Evolutionary conservation across 108 stramenopile species (phyloP).

Genomic region (Fragilaria crotonensis): DNA sequence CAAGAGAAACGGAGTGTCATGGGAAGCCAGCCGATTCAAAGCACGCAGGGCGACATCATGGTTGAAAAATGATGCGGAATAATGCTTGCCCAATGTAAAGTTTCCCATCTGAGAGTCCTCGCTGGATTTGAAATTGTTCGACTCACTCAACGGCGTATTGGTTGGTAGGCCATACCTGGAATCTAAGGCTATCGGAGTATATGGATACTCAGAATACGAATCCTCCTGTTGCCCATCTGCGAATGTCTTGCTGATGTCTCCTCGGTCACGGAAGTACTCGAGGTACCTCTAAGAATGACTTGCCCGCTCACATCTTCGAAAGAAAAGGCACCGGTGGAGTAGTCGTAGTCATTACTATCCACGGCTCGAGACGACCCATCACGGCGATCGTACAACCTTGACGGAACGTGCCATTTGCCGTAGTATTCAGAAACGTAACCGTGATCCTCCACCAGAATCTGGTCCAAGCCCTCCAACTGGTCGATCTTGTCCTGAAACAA

Average conservation of each 20-base stretch:
- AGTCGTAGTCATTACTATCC: conserved; percentile 9
- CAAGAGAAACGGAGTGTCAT: conserved; percentile 11
- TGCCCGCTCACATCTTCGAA: background rate
- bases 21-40: too few species aligned
- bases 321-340: background rate
- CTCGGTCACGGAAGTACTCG: background rate
- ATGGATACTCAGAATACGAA: too few species aligned
- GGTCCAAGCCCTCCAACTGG: conserved; percentile 7
- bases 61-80: too few species aligned
- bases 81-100: too few species aligned
- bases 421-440: conserved; percentile 21
- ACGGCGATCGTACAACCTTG: too few species aligned
- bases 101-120: too few species aligned
- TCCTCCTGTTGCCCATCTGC: conserved; percentile 6
- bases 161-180: too few species aligned
- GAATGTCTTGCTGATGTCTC: background rate
- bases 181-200: too few species aligned
- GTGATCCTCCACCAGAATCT: conserved; percentile 6
- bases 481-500: conserved; percentile 1
- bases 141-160: too few species aligned
- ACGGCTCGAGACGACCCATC: too few species aligned
- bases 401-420: conserved; percentile 24
- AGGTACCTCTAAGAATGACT: conserved; percentile 1
- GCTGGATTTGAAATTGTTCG: too few species aligned
- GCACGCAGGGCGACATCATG: too few species aligned